phyloP scores from a whole-genome alignment of 108 stramenopile genomes.

The Skeletonema menzelii region DNA sequence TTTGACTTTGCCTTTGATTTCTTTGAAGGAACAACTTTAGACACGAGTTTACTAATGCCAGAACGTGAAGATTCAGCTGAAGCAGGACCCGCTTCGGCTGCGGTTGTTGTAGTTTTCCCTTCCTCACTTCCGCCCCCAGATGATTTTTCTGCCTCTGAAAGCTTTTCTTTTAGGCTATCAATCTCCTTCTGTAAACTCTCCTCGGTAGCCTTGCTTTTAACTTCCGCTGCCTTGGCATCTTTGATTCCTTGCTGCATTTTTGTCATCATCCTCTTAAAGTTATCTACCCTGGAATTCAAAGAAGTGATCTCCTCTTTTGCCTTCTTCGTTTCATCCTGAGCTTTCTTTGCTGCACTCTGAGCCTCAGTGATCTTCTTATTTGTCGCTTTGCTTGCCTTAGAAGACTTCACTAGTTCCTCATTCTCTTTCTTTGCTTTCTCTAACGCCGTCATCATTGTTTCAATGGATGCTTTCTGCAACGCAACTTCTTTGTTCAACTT shows the following conservation, averaged over 20 bases:
- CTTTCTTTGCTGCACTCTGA: conserved; percentile 36
- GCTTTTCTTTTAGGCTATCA: conserved; percentile 26
- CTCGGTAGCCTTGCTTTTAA: conserved; percentile 25
- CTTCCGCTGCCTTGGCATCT: conserved; percentile 22
- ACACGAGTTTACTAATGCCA: background rate
- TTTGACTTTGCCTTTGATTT: conserved; percentile 4
- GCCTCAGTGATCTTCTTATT: conserved; percentile 34
- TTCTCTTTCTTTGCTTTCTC: conserved; percentile 53
- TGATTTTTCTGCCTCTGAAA: background rate
- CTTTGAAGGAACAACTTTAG: conserved; percentile 4
- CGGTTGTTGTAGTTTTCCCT: background rate
- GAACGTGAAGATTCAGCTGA: background rate
- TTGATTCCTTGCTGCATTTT: conserved; percentile 26
- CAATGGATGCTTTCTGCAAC: conserved; percentile 49
- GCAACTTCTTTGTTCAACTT: conserved; percentile 66
- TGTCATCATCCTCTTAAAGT: conserved; percentile 19
- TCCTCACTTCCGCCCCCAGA: background rate
- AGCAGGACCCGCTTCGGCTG: background rate
- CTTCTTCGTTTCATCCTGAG: conserved; percentile 19
- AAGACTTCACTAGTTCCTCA: conserved; percentile 25
- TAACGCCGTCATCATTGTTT: conserved; percentile 52
- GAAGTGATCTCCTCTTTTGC: conserved; percentile 14
- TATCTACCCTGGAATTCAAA: conserved; percentile 16
- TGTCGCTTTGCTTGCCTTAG: conserved; percentile 14
- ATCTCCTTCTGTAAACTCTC: conserved; percentile 34